phyloP scores from a whole-genome alignment of 176 grass and related monocot species.

The Oryza glumipatula region DNA sequence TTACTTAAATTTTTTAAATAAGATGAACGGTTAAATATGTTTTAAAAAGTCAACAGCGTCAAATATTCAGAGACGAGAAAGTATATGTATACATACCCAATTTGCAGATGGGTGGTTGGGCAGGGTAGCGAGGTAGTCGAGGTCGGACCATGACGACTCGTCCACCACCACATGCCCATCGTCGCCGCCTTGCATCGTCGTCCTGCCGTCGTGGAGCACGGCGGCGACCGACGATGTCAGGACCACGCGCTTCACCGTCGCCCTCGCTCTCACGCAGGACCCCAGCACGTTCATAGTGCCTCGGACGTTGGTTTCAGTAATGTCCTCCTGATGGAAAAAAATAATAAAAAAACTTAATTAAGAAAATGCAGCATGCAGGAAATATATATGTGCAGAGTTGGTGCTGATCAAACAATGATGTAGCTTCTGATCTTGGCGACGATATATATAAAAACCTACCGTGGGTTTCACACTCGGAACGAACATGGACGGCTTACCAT shows the following conservation, averaged over 20 bases:
- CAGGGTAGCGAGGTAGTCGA: constrained; percentile 26
- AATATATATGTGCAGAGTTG: too few relatives aligned
- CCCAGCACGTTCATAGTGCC: constrained; percentile 46
- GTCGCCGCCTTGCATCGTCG: constrained; percentile 30
- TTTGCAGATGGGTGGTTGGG: neutral
- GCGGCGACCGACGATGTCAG: constrained; percentile 27
- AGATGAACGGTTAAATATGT: too few relatives aligned
- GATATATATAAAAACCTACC: too few relatives aligned
- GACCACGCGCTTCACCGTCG: constrained; percentile 51
- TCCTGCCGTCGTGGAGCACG: neutral
- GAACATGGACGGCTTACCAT: too few relatives aligned
- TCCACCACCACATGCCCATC: constrained; percentile 41
- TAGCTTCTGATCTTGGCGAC: too few relatives aligned
- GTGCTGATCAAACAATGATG: too few relatives aligned
- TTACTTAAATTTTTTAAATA: too few relatives aligned
- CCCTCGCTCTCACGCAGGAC: constrained; percentile 33
- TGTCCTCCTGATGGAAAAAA: constrained; percentile 36
- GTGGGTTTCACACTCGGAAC: too few relatives aligned
- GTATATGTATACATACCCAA: neutral
- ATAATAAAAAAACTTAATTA: too few relatives aligned
- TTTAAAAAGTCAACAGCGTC: too few relatives aligned
- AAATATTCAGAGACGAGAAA: too few relatives aligned
- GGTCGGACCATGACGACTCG: constrained; percentile 65
- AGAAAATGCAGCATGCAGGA: too few relatives aligned
- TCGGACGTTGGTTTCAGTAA: constrained; percentile 47